A percentile compares a stretch with the other conserved stretches of the same genome.
These are phyloP conservation scores for Ceraceosorus guamensis DNA, from an alignment of 1,284 basidiomycete species.

Conservation along the genomic window DNA sequence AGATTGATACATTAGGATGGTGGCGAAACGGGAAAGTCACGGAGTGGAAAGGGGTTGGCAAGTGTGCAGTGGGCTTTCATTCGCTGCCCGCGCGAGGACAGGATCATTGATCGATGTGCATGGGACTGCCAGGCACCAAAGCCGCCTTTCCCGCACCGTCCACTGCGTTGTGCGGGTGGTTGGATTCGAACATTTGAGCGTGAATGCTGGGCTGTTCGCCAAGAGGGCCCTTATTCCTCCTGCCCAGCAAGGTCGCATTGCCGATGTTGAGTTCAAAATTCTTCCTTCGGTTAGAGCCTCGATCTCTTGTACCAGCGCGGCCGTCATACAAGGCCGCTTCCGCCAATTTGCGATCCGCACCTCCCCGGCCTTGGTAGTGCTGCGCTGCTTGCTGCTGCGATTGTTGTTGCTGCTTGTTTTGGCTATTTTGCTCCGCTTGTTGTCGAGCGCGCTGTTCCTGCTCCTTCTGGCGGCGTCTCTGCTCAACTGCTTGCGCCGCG, in stretches of 20 bases:
- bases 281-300: conserved; percentile 26
- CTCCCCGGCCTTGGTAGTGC: conserved; percentile 40
- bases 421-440: conserved; percentile 12
- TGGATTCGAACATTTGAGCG: conserved; percentile 11
- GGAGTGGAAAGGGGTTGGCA: no score
- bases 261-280: conserved; percentile 43
- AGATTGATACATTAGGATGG: no score
- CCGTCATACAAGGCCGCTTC: conserved; percentile 48
- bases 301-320: conserved; percentile 34
- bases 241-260: conserved; percentile 39
- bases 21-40: no score
- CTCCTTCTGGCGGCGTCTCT: conserved; percentile 18
- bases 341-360: conserved; percentile 37
- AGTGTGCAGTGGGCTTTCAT: no score
- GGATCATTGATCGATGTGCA: conserved; percentile 18
- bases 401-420: conserved; percentile 18
- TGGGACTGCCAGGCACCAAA: conserved; percentile 31
- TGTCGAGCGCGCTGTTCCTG: conserved; percentile 15
- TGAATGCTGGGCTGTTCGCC: not conserved
- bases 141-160: conserved; percentile 23
- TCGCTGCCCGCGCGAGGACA: no score
- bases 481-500: conserved; percentile 42
- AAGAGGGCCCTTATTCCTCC: conserved; percentile 21
- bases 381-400: conserved; percentile 22
- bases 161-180: conserved; percentile 18